Conservation (phyloP, 495 filamentous ascomycete genomes). For the Cryomyces antarcticus region DNA sequence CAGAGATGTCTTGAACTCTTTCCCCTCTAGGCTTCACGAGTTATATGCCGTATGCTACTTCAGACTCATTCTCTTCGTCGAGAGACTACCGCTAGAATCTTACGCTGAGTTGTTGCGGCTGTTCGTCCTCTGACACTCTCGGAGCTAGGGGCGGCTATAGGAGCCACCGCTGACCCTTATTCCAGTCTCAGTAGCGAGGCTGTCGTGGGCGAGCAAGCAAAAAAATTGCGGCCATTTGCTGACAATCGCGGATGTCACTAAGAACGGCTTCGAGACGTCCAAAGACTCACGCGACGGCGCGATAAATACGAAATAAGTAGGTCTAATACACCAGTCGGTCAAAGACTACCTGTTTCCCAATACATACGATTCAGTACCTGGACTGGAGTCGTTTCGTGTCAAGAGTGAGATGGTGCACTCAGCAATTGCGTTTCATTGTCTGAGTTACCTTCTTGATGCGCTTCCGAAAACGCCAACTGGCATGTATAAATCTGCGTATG, state of each 20-base stretch:
- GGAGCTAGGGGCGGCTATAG: constrained; percentile 11
- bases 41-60: constrained; percentile 18
- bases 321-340: constrained; percentile 19
- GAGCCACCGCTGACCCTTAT: background rate
- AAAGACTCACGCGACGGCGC: too few relatives aligned
- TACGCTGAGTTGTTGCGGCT: constrained; percentile 17
- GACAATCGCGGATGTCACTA: constrained; percentile 6
- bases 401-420: too few relatives aligned
- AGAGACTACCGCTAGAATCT: constrained; percentile 11
- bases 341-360: constrained; percentile 16
- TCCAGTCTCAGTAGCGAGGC: constrained; percentile 1
- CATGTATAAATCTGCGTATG: too few relatives aligned
- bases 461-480: too few relatives aligned
- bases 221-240: constrained; percentile 10
- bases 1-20: constrained; percentile 7
- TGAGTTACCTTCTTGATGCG: too few relatives aligned
- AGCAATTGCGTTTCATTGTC: too few relatives aligned
- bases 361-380: constrained; percentile 1
- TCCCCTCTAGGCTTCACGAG: constrained; percentile 16
- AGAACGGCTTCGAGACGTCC: too few relatives aligned
- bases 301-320: constrained; percentile 4
- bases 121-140: constrained; percentile 14
- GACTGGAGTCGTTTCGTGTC: constrained; percentile 10
- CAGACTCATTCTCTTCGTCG: constrained; percentile 10
- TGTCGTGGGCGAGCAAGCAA: constrained; percentile 8